These are phyloP conservation scores for Xylaria longipes DNA, from an alignment of 495 filamentous ascomycete genomes.

Conservation along the genomic window DNA sequence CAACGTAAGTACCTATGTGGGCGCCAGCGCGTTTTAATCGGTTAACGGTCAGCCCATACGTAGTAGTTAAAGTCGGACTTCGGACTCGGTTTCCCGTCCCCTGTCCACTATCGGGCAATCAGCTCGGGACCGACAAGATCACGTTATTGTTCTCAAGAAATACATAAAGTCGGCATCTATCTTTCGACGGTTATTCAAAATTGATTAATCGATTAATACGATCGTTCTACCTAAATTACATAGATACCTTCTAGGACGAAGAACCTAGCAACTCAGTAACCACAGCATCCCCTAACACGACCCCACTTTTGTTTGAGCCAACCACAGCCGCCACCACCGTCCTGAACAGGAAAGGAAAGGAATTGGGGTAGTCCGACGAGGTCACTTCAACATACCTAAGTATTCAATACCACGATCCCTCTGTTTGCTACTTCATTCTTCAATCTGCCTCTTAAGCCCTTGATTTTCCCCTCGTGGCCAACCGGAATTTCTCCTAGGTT, in stretches of 20 bases:
- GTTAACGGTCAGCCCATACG: not conserved
- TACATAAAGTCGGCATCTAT: not conserved
- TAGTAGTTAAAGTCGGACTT: slow-evolving; percentile 8
- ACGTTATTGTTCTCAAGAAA: not conserved
- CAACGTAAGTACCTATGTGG: not conserved
- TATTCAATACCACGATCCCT: not conserved
- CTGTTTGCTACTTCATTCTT: not conserved
- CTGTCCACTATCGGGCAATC: not conserved
- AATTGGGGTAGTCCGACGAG: slow-evolving; percentile 14
- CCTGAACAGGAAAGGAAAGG: slow-evolving; percentile 20
- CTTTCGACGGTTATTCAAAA: not conserved
- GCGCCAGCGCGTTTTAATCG: not conserved
- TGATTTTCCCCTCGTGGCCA: not conserved
- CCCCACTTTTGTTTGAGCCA: slow-evolving; percentile 4
- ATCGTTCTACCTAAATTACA: not conserved
- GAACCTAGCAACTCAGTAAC: not conserved
- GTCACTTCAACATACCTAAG: no score
- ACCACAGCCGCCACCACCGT: slow-evolving; percentile 8
- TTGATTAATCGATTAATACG: not conserved
- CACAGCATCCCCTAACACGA: not conserved
- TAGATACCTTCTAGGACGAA: not conserved
- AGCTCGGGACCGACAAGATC: slow-evolving; percentile 3
- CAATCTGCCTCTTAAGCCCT: not conserved
- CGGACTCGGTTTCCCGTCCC: slow-evolving; percentile 13
- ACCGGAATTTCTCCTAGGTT: not conserved